Conservation (phyloP, 2,329 filamentous ascomycete species). For the Fusarium palustre region DNA sequence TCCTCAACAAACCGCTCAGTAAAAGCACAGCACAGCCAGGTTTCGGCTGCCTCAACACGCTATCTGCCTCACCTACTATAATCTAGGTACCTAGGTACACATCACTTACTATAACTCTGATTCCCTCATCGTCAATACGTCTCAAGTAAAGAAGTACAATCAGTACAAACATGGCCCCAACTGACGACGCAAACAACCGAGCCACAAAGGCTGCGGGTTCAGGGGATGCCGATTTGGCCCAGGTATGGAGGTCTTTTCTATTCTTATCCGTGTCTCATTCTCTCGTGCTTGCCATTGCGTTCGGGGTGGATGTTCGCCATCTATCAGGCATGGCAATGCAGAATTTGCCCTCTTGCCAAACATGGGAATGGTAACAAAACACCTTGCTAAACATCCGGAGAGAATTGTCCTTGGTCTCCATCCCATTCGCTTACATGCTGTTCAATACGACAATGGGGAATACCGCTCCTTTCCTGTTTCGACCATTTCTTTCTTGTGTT, state of each 20-base stretch:
- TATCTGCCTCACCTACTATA: neutral
- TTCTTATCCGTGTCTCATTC: neutral
- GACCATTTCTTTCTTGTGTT: neutral
- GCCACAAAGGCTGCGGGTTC: conserved; percentile 25
- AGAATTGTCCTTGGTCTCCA: neutral
- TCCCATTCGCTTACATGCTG: neutral
- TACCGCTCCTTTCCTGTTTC: neutral
- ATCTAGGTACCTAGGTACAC: neutral
- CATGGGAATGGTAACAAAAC: conserved; percentile 15
- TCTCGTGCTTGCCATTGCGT: neutral
- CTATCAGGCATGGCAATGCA: neutral
- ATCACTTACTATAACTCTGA: neutral
- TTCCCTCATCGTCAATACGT: neutral
- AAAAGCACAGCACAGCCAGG: neutral
- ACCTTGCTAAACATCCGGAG: neutral
- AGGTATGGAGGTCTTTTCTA: conserved; percentile 37
- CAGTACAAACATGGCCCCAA: conserved; percentile 27
- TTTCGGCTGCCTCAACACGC: neutral
- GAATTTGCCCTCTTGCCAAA: conserved; percentile 11
- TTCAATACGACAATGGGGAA: neutral
- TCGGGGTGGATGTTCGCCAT: neutral
- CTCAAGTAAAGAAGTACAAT: neutral
- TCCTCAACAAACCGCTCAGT: conserved; percentile 21
- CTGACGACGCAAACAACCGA: conserved; percentile 24
- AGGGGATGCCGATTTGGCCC: conserved; percentile 45